Evolutionary conservation across 331 rosid species (phyloP), one percentile per base, ranked within the genome.

Genomic region (Acacia pycnantha): DNA sequence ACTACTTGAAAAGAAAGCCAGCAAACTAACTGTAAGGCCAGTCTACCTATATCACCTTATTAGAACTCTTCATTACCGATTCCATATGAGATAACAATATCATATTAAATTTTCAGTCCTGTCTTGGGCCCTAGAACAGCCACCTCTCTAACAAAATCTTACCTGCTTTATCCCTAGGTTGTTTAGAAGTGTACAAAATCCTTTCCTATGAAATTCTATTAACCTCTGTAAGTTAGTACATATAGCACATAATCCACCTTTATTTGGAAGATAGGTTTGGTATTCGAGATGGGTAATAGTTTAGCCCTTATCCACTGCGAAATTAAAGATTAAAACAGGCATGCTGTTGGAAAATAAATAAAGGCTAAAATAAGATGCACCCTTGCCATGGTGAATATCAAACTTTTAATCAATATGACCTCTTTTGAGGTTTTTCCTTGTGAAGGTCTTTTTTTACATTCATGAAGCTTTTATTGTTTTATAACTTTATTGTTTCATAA

Each of bases 401-500:
- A 26, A 27, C 68, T 35, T 26, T 13, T 61, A 6, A 29, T 29
- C 15, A 69, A 69, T 5, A 9, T 40, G 73, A 68, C 50, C 1
- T 35, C 18, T 72, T 80, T 15, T 74, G 76, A 48, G 58, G 43
- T 82, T 74, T 58, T 68, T 1, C 67, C 51, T 37, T 81, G 46
- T 54, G 80, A 68, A n/a, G n/a, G 72, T 79, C 74, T 79, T 67
- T 64, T 56, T 18, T 76, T 40, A 72, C 67, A 47, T 26, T 76
- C 71, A 64, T 75, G 71, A 71, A 29, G 43, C 44, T 41, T 22
- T 26, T 26, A 71, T 82, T 54, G 61, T 70, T 69, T 76, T 3
- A 67, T 77, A 62, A 74, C 61, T 54, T 70, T 53, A n/a, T 83
- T 83, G 78, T 85, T 77, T 81, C 75, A 70, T 80, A 61, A 80